These are phyloP conservation scores for Fusarium sp. DNA, from an alignment of 2,329 filamentous ascomycete genomes.

Conservation along the genomic window DNA sequence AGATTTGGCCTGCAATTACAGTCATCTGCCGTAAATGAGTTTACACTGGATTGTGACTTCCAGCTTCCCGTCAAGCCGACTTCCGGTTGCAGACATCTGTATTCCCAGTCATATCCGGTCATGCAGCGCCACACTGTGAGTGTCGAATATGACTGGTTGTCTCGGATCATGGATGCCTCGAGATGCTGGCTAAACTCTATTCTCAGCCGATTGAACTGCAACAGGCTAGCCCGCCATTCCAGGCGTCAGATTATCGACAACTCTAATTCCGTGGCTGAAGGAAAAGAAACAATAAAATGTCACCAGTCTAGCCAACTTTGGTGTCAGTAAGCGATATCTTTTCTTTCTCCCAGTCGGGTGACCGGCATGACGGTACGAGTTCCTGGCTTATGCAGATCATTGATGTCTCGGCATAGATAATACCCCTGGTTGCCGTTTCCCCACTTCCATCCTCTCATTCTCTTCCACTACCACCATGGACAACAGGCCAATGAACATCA, in stretches of 20 bases:
- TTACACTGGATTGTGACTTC: background rate
- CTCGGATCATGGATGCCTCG: background rate
- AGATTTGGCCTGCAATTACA: no score
- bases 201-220: background rate
- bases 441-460: accelerated
- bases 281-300: no score
- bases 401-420: background rate
- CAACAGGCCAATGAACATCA: background rate
- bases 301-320: background rate
- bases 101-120: background rate
- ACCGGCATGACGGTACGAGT: background rate
- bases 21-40: background rate
- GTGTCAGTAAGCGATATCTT: accelerated
- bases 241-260: no score
- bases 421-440: background rate
- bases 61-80: no score
- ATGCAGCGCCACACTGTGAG: background rate
- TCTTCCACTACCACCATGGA: background rate
- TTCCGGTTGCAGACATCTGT: background rate
- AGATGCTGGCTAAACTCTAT: background rate
- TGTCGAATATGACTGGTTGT: background rate
- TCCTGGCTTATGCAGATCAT: background rate
- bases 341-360: background rate
- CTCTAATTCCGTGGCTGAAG: no score
- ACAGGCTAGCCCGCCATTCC: background rate